phyloP scores from a whole-genome alignment of 164 flowering plant species.

The Tinospora cordifolia region DNA sequence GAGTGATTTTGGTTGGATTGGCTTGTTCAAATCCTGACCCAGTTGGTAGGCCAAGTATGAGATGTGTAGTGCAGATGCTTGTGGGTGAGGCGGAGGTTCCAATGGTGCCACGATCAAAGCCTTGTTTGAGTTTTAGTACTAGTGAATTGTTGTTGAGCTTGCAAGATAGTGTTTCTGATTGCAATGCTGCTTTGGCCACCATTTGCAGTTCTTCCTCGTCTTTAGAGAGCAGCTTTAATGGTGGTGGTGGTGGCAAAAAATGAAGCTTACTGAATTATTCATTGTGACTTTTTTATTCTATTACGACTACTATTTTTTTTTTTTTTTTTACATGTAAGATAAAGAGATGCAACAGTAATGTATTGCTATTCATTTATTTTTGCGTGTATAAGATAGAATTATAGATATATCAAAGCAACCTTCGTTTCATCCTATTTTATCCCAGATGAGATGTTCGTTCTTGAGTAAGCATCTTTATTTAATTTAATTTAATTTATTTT shows the following conservation, averaged over 20 bases:
- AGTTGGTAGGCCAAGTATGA: conserved; percentile 65
- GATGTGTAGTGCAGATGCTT: conserved; percentile 76
- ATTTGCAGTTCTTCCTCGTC: conserved; percentile 53
- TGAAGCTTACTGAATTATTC: conserved; percentile 1
- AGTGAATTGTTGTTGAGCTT: conserved; percentile 50
- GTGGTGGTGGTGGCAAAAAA: conserved; percentile 6
- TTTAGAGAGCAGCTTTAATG: conserved; percentile 20
- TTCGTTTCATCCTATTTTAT: too few species aligned
- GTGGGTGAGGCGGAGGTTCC: conserved; percentile 68
- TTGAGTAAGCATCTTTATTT: too few species aligned
- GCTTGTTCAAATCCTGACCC: conserved; percentile 84
- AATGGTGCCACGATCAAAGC: conserved; percentile 54
- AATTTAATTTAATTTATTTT: too few species aligned
- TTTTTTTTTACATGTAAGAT: background rate
- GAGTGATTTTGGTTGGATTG: conserved; percentile 61
- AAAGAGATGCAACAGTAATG: background rate
- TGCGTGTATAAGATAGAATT: background rate
- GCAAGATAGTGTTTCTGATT: conserved; percentile 83
- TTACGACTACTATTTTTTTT: background rate
- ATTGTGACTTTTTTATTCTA: background rate
- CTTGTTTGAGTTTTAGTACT: conserved; percentile 60
- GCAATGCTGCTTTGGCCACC: conserved; percentile 46
- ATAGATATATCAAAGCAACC: too few species aligned
- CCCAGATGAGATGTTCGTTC: too few species aligned
- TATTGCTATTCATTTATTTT: background rate